These are phyloP conservation scores for Phytophthora sansomeana DNA, from an alignment of 352 stramenopile species.

Conservation along the genomic window DNA sequence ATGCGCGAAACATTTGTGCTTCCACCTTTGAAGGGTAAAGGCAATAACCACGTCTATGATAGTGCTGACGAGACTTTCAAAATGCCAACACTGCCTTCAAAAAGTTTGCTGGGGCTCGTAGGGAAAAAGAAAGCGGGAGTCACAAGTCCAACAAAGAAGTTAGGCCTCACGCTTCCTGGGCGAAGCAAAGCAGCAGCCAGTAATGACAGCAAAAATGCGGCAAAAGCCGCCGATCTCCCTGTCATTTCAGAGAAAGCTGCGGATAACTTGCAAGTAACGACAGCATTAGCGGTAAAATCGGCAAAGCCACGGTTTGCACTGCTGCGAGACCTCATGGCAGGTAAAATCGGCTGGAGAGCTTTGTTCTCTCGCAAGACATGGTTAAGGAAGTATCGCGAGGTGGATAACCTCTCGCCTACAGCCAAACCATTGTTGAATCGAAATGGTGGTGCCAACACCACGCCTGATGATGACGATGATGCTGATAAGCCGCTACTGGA, in stretches of 20 bases:
- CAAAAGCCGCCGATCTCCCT: slow-evolving; percentile 10
- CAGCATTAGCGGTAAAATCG: slow-evolving; percentile 23
- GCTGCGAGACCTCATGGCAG: slow-evolving; percentile 44
- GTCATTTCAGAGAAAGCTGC: slow-evolving; percentile 15
- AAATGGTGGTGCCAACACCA: slow-evolving; percentile 22
- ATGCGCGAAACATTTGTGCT: slow-evolving; percentile 85
- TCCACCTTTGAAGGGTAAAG: slow-evolving; percentile 72
- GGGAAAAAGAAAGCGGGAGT: slow-evolving; percentile 20
- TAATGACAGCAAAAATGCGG: slow-evolving; percentile 3
- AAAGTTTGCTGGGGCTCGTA: slow-evolving; percentile 38
- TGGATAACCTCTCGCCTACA: slow-evolving; percentile 35
- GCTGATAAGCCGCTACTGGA: slow-evolving; percentile 24
- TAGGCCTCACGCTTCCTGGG: slow-evolving; percentile 19
- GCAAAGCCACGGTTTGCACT: slow-evolving; percentile 43
- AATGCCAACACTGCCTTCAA: slow-evolving; percentile 77
- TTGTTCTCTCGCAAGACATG: slow-evolving; percentile 61
- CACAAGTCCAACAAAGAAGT: slow-evolving; percentile 30
- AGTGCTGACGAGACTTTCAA: slow-evolving; percentile 76
- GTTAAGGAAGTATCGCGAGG: slow-evolving; percentile 66
- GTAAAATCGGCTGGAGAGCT: slow-evolving; percentile 36
- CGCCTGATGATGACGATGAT: slow-evolving; percentile 23
- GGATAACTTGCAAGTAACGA: background rate
- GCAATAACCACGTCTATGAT: slow-evolving; percentile 64
- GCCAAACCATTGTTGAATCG: slow-evolving; percentile 27
- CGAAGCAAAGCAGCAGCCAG: slow-evolving; percentile 16